A percentile compares a stretch with the other conserved stretches of the same genome.
Evolutionary conservation across 2,329 filamentous ascomycete species (phyloP).

Genomic region (Alternaria triticina): DNA sequence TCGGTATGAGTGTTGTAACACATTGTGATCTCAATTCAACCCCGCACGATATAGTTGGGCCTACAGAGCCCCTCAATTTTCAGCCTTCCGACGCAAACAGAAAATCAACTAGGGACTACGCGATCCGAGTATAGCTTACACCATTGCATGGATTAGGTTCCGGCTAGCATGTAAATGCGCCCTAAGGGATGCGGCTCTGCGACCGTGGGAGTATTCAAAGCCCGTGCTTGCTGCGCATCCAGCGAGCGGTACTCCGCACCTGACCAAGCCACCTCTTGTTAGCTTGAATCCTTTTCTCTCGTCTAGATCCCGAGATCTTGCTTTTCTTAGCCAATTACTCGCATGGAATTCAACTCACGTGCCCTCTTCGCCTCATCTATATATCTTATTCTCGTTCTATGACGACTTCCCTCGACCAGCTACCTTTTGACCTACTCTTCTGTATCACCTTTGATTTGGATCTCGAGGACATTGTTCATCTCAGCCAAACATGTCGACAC

Average conservation of each 20-base stretch:
- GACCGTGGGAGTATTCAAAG: neutral
- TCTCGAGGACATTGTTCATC: slow-evolving; percentile 64
- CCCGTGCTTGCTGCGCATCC: neutral
- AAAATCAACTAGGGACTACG: neutral
- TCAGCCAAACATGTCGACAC: slow-evolving; percentile 60
- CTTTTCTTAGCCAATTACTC: neutral
- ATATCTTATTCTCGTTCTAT: slow-evolving; percentile 24
- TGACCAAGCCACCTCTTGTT: neutral
- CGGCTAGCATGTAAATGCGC: neutral
- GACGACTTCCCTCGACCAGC: slow-evolving; percentile 47
- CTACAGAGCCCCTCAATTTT: neutral
- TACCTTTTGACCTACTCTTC: slow-evolving; percentile 71
- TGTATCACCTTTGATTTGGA: slow-evolving; percentile 63
- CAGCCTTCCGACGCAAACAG: neutral
- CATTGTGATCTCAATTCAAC: neutral
- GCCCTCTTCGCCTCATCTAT: neutral
- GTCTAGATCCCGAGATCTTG: neutral
- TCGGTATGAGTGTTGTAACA: neutral
- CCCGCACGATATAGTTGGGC: neutral
- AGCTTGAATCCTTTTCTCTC: neutral
- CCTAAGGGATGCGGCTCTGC: neutral
- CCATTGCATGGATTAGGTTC: neutral
- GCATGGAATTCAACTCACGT: neutral
- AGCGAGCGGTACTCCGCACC: neutral
- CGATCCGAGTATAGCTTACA: neutral